These are phyloP conservation scores for Dendrostoma leiphaemia DNA, from an alignment of 2,329 filamentous ascomycete genomes.

Conservation along the genomic window DNA sequence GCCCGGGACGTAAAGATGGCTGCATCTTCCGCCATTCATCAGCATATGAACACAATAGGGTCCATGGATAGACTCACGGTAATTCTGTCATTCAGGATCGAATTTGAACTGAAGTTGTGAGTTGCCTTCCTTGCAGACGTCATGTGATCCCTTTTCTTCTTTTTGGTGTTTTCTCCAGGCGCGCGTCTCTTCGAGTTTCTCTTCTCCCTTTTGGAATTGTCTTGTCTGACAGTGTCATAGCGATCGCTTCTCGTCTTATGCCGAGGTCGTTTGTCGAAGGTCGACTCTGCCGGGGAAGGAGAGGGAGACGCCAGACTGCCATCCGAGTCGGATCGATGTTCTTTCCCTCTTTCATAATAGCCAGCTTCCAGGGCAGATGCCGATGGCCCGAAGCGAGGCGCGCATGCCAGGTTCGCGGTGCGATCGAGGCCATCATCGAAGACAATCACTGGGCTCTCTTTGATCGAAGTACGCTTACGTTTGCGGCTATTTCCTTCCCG, in stretches of 20 bases:
- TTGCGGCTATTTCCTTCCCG: neutral
- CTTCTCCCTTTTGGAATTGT: constrained; percentile 13
- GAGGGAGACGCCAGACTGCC: neutral
- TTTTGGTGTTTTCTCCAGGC: constrained; percentile 26
- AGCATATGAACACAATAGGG: constrained; percentile 8
- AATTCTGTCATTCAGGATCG: constrained; percentile 49
- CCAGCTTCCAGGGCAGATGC: neutral
- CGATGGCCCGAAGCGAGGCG: neutral
- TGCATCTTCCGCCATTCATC: constrained; percentile 29
- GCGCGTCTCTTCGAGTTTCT: no score
- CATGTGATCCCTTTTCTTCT: constrained; percentile 28
- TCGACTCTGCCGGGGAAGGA: neutral
- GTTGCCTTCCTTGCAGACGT: constrained; percentile 47
- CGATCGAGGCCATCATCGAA: neutral
- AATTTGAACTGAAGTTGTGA: constrained; percentile 53
- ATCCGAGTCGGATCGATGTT: neutral
- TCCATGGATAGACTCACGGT: constrained; percentile 39
- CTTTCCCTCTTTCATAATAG: neutral
- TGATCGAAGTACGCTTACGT: neutral
- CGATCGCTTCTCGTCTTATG: constrained; percentile 55
- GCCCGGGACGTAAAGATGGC: constrained; percentile 35
- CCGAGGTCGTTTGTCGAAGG: constrained; percentile 36
- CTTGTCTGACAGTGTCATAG: constrained; percentile 44
- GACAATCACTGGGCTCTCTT: neutral
- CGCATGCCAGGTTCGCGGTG: neutral